Percentiles rank a stretch among this genome's conserved stretches.
Evolutionary conservation across 495 filamentous ascomycete species (phyloP).

Genomic region (Aspergillus coremiiformis): DNA sequence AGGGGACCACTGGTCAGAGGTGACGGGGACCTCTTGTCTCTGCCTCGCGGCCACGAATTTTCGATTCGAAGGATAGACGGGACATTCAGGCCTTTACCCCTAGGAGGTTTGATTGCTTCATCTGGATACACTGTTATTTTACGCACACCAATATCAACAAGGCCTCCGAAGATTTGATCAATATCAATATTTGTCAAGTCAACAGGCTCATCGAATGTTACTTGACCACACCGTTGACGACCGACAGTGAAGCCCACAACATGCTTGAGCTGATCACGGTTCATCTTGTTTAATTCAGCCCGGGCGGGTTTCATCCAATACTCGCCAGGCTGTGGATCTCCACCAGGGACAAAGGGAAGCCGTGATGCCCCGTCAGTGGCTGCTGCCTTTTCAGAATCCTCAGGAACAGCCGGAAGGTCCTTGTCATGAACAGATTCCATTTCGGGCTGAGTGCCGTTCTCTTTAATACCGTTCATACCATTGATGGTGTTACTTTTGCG

Average conservation of each 20-base stretch:
- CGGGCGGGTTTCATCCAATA: constrained; percentile 80
- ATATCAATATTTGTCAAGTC: constrained; percentile 67
- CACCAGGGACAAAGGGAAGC: constrained; percentile 26
- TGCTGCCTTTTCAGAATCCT: constrained; percentile 46
- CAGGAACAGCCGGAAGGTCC: constrained; percentile 71
- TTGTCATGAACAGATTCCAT: constrained; percentile 67
- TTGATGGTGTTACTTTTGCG: constrained; percentile 39
- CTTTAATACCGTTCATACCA: constrained; percentile 41
- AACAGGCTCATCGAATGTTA: constrained; percentile 72
- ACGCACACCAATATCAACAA: constrained; percentile 67
- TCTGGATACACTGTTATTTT: constrained; percentile 82
- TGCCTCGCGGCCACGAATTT: constrained; percentile 80
- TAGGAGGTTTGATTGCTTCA: constrained; percentile 62
- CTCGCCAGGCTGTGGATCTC: constrained; percentile 55
- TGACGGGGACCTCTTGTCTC: constrained; percentile 48
- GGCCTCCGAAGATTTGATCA: constrained; percentile 61
- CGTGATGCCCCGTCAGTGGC: constrained; percentile 25
- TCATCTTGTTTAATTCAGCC: constrained; percentile 67
- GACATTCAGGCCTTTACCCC: constrained; percentile 84
- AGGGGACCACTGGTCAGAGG: constrained; percentile 49
- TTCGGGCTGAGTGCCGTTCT: constrained; percentile 45
- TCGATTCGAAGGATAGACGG: constrained; percentile 76
- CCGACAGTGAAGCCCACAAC: constrained; percentile 72
- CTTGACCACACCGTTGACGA: constrained; percentile 67
- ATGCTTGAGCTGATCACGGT: constrained; percentile 59